Conservation (phyloP, 202 grass and related monocot genomes). For the Schoenoplectus tabernaemontani region DNA sequence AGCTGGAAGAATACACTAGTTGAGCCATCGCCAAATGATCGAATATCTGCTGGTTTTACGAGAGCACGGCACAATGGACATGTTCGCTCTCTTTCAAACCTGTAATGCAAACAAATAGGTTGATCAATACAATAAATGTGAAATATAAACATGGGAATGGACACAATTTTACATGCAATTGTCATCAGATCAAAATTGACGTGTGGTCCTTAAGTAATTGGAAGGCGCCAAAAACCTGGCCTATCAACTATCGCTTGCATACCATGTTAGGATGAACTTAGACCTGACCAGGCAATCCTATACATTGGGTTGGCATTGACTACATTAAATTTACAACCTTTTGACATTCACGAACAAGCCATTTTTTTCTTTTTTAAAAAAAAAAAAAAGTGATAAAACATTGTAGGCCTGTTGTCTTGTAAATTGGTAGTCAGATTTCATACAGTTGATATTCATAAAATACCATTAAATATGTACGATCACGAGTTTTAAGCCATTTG, state of each 20-base stretch:
- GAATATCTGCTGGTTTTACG: conserved; percentile 92
- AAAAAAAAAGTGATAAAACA: background rate
- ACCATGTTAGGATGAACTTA: background rate
- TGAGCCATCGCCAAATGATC: conserved; percentile 88
- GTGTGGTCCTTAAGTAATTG: background rate
- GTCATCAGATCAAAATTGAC: background rate
- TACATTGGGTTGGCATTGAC: background rate
- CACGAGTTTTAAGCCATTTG: background rate
- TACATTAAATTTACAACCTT: background rate
- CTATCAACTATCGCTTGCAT: too few relatives aligned
- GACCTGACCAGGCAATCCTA: background rate
- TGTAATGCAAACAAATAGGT: conserved; percentile 21
- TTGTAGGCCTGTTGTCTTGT: background rate
- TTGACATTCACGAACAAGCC: background rate
- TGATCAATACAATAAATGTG: background rate
- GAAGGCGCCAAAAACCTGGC: background rate
- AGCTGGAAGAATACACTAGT: conserved; percentile 93
- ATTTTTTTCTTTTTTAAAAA: too few relatives aligned
- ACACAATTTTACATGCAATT: background rate
- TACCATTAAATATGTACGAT: background rate
- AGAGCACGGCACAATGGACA: conserved; percentile 86
- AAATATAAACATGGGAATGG: background rate
- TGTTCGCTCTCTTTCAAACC: conserved; percentile 88
- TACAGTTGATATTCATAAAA: too few relatives aligned
- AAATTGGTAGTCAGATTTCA: too few relatives aligned